These are phyloP conservation scores for Auricularia cornea DNA, from an alignment of 768 basidiomycete genomes.

Conservation along the genomic window DNA sequence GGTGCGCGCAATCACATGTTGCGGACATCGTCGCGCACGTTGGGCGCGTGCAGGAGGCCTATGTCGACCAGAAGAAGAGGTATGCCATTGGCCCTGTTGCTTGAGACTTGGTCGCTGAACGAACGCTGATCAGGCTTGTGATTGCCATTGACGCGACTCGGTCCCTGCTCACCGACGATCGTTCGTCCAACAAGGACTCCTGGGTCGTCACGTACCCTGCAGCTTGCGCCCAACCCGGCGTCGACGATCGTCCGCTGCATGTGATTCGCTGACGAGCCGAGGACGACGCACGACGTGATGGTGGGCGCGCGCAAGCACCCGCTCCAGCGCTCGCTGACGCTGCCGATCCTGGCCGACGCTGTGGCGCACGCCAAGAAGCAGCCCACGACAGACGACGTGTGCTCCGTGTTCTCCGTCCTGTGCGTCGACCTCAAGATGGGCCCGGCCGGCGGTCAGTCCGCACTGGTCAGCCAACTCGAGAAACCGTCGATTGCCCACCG, in stretches of 20 bases:
- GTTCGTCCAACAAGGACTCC: conserved; percentile 71
- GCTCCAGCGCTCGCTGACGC: conserved; percentile 49
- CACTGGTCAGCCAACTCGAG: conserved; percentile 86
- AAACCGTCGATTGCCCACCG: conserved; percentile 88
- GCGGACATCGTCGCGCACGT: conserved; percentile 23
- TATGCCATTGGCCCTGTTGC: conserved; percentile 25
- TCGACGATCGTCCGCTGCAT: conserved; percentile 51
- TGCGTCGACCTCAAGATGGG: conserved; percentile 91
- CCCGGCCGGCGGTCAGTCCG: conserved; percentile 51
- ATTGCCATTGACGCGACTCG: conserved; percentile 69
- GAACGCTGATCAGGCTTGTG: conserved; percentile 44
- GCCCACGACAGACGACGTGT: conserved; percentile 18
- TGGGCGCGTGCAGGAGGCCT: conserved; percentile 70
- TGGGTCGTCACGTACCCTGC: conserved; percentile 90
- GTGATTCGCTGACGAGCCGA: conserved; percentile 80
- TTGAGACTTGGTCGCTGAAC: background rate
- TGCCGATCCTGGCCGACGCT: conserved; percentile 34
- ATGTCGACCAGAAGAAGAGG: conserved; percentile 69
- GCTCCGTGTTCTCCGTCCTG: conserved; percentile 73
- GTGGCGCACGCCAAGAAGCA: conserved; percentile 36
- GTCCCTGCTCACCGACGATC: conserved; percentile 57
- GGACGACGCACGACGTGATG: conserved; percentile 56
- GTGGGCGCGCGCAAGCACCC: conserved; percentile 41
- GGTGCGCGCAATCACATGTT: background rate
- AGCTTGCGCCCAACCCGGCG: conserved; percentile 45